Evolutionary conservation across 352 stramenopile genomes (phyloP).

Genomic region (Peronosclerospora sorghi): DNA sequence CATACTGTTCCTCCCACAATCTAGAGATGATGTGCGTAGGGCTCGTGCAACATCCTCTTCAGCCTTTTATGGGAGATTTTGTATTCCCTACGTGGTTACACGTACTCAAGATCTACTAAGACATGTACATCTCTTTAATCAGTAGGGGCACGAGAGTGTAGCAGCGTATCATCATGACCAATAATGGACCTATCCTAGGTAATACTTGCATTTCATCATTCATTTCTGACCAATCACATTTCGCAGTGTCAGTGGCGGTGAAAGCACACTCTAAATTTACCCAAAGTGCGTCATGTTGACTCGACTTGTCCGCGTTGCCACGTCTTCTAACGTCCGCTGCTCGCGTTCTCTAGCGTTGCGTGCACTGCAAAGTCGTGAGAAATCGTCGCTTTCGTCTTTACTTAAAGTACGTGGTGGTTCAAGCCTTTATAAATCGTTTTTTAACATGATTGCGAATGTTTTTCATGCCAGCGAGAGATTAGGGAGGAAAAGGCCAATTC

Average conservation of each 20-base stretch:
- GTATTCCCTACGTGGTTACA: conserved; percentile 5
- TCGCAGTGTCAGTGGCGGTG: neutral
- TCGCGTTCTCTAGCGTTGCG: conserved; percentile 16
- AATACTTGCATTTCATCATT: too few species aligned
- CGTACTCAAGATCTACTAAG: conserved; percentile 2
- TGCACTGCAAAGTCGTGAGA: conserved; percentile 39
- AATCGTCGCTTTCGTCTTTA: conserved; percentile 21
- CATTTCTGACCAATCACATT: conserved; percentile 9
- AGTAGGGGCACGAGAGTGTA: neutral
- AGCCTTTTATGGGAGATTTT: conserved; percentile 24
- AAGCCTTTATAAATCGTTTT: neutral
- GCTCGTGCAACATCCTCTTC: conserved; percentile 28
- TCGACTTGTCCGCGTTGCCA: conserved; percentile 28
- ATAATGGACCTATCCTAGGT: conserved; percentile 8
- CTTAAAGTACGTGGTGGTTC: conserved; percentile 10
- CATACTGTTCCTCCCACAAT: conserved; percentile 15
- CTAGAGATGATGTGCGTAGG: conserved; percentile 24
- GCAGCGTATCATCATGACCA: neutral
- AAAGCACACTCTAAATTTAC: neutral
- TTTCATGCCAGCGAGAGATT: conserved; percentile 43
- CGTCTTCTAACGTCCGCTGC: conserved; percentile 17
- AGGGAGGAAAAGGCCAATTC: conserved; percentile 79
- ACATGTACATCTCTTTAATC: neutral
- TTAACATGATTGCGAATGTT: conserved; percentile 1
- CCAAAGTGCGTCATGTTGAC: conserved; percentile 24